Evolutionary conservation across 106 monocot genomes (phyloP), one percentile per base, ranked within the genome.

Genomic region (Allium cepa): DNA sequence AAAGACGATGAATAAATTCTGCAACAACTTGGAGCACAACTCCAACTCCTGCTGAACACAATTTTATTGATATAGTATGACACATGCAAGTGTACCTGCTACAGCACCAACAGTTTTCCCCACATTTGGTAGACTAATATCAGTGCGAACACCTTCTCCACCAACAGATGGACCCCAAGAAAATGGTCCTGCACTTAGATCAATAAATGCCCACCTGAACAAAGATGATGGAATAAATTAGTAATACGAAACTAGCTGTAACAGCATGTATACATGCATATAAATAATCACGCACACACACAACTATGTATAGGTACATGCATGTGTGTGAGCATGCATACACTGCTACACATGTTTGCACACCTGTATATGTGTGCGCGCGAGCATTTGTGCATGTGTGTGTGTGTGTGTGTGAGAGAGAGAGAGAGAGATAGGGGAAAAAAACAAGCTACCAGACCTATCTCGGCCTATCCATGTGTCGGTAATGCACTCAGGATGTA

Each of bases 121-220:
- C 13, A 97, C 87, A 89, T 86, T 97, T 47, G 92, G 97, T 47
- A 97, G 70, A 74, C 97, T 87, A 77, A 75, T 66, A 60, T 92
- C 92, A 27, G 92, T 89, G 26, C 97, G 92, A 69, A 97, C 97
- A 67, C 97, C 97, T 73, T 97, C 97, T 69, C 97, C 92, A 67
- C 92, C 97, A 82, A 92, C 97, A 75, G 97, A 74, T 26, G 97
- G 97, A 81, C 97, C 97, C 97, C 97, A 97, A 7, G 92, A 80
- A 79, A 97, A 97, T 62, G 97, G 92, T 53, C 92, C 92, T 26
- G 92, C 92, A 84, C 78, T 92, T 72, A 97, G 73, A 84, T 97
- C 97, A 78, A 92, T 75, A 84, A 97, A 97, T 62, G 89, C 92
- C 92, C 92, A 97, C 74, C 96, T 97, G 77, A 53, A 69, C 72